These are phyloP conservation scores for Hyphodiscus hymeniophilus DNA, from an alignment of 495 filamentous ascomycete species.

Conservation along the genomic window DNA sequence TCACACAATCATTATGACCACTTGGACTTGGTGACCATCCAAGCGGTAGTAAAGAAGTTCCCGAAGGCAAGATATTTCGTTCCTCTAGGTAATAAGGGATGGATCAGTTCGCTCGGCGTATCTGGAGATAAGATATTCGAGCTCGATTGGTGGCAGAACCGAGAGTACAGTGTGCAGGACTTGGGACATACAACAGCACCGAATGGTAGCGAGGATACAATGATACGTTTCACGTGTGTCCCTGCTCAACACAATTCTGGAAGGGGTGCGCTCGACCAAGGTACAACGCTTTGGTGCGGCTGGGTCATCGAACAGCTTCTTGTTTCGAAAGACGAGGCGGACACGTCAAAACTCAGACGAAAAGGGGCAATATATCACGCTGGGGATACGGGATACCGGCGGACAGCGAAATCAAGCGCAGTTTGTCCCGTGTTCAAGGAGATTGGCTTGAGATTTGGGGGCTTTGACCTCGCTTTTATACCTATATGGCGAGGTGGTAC, in stretches of 20 bases:
- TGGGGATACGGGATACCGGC: slow-evolving; percentile 17
- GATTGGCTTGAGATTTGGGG: slow-evolving; percentile 71
- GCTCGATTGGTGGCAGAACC: slow-evolving; percentile 86
- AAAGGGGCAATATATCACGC: slow-evolving; percentile 16
- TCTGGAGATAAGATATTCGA: slow-evolving; percentile 60
- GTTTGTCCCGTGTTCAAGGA: slow-evolving; percentile 78
- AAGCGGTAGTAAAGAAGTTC: slow-evolving; percentile 58
- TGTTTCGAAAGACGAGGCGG: slow-evolving; percentile 50
- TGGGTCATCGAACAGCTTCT: slow-evolving; percentile 36
- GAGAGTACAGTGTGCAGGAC: slow-evolving; percentile 21
- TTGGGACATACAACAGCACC: slow-evolving; percentile 23
- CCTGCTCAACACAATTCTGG: slow-evolving; percentile 80
- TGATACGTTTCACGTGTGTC: slow-evolving; percentile 56
- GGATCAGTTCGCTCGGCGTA: slow-evolving; percentile 65
- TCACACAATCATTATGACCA: slow-evolving; percentile 97
- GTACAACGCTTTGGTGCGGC: slow-evolving; percentile 40
- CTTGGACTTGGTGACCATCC: slow-evolving; percentile 63
- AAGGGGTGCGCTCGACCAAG: slow-evolving; percentile 55
- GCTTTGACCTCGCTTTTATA: slow-evolving; percentile 86
- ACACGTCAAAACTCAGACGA: slow-evolving; percentile 53
- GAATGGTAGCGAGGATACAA: slow-evolving; percentile 18
- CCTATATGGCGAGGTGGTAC: slow-evolving; percentile 66
- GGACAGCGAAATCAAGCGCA: slow-evolving; percentile 47
- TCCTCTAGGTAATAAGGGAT: slow-evolving; percentile 75
- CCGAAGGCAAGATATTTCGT: slow-evolving; percentile 84